These are phyloP conservation scores for Lecanicillium sp. DNA, from an alignment of 2,329 filamentous ascomycete genomes.

Conservation along the genomic window DNA sequence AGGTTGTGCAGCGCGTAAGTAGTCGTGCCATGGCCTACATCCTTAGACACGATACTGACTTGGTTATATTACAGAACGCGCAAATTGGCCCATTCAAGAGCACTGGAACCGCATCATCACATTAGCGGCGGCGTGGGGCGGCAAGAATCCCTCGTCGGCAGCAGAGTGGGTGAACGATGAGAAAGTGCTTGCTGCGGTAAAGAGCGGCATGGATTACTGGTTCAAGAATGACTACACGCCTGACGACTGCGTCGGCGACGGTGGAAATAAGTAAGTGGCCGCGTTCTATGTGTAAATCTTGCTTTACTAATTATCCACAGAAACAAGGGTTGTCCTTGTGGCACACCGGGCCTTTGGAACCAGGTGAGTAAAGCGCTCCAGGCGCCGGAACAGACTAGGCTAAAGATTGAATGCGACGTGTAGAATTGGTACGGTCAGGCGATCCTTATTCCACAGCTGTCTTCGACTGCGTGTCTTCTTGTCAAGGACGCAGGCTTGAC, in stretches of 20 bases:
- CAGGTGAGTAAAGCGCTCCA: constrained; percentile 5
- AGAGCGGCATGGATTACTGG: constrained; percentile 15
- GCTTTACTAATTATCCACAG: not conserved
- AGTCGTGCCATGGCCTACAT: not conserved
- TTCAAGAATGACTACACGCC: constrained; percentile 15
- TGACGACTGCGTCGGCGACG: constrained; percentile 14
- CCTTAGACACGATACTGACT: not conserved
- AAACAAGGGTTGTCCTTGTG: constrained; percentile 10
- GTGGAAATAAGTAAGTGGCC: constrained; percentile 10
- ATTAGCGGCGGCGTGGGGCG: constrained; percentile 16
- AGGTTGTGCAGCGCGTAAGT: constrained; percentile 15
- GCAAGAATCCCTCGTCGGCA: constrained; percentile 9
- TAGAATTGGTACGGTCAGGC: constrained; percentile 18
- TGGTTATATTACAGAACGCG: constrained; percentile 10
- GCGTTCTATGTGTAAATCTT: not conserved
- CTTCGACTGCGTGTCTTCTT: constrained; percentile 14
- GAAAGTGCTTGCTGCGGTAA: constrained; percentile 10
- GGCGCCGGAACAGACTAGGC: not conserved
- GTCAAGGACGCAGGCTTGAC: constrained; percentile 13
- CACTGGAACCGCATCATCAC: constrained; percentile 15
- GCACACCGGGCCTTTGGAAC: constrained; percentile 15
- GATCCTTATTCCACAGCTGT: constrained; percentile 15
- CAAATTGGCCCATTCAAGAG: constrained; percentile 17
- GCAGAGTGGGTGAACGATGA: constrained; percentile 11
- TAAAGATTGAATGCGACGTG: too few relatives aligned